Base-by-base conservation (phyloP, 2,329 filamentous ascomycete species). In the Decorospora gaudefroyi region DNA sequence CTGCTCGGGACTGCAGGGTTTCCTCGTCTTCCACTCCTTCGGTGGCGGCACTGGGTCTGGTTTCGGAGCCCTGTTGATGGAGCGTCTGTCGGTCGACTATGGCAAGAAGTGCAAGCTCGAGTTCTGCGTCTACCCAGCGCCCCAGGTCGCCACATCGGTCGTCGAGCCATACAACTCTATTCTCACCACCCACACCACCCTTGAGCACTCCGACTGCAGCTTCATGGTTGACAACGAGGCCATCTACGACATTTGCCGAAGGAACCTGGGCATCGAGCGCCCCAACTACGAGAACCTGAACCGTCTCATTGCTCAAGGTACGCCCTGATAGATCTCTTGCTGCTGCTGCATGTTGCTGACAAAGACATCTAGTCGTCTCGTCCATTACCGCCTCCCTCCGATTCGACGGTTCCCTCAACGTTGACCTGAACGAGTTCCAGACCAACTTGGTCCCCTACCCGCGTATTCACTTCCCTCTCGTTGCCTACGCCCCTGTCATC, bases 211-310 rank as follows among this genome's bases (percentile, higher is more conserved):
- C 54, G 93, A 99, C 83, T 97, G 93, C 83, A 95, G 88, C 67
- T 99, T 99, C 84, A 96, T 97, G 90, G 93, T 99, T 62, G 93
- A 99, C 81, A 99, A 99, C 78, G 93, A 99, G 82, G 93, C 93
- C 68, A 96, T 99, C 74, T 97, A 97, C 78, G 93, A 97, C 74
- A 97, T 99, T 74, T 99, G 93, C 86, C 88, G 91, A 70, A 88
- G 90, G 73, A 97, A 96, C 82, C 84, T 99, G 57, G 91, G 90
- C 61, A 91, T 99, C 61, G 91, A 96, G 83, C 89, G 93, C 62
- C 93, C 93, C 69, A 92, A 92, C 83, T 96, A 91, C 75, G 91
- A 96, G 83, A 96, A 99, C 82, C 81, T 99, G 62, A 99, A 99
- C 85, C 90, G 93, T 65, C 82, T 99, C 72, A 96, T 99, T 70